Conservation (phyloP, 164 flowering plant species). For the Hamamelis virginiana region DNA sequence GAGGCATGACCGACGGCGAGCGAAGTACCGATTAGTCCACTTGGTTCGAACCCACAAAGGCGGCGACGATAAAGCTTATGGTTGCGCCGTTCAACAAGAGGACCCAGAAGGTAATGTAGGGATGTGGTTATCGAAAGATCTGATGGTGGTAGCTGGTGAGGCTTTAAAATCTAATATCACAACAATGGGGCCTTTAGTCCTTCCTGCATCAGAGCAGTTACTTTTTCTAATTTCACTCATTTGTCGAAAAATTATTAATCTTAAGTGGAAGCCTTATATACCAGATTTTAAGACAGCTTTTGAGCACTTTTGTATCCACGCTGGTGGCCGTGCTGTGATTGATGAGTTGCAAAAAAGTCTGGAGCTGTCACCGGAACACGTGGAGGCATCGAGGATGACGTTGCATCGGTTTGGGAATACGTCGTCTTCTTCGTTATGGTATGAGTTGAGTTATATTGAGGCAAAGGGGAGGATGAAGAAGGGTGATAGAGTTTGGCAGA, state of each 20-base stretch:
- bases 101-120: conserved; percentile 55
- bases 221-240: conserved; percentile 44
- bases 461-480: conserved; percentile 64
- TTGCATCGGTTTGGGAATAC: conserved; percentile 66
- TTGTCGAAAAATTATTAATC: conserved; percentile 49
- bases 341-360: conserved; percentile 66
- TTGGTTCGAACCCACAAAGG: conserved; percentile 65
- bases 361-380: conserved; percentile 53
- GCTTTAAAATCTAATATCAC: conserved; percentile 63
- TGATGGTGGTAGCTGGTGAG: conserved; percentile 68
- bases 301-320: conserved; percentile 78
- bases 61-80: conserved; percentile 51
- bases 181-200: conserved; percentile 57
- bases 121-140: conserved; percentile 49
- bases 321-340: conserved; percentile 69
- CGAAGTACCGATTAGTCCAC: conserved; percentile 52
- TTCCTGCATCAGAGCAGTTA: conserved; percentile 60
- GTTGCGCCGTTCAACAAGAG: conserved; percentile 52
- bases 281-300: conserved; percentile 70
- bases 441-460: conserved; percentile 57
- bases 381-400: conserved; percentile 69
- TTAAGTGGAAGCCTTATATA: conserved; percentile 60
- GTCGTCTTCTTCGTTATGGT: conserved; percentile 68
- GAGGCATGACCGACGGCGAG: conserved; percentile 29
- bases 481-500: conserved; percentile 70